Conservation (phyloP, 1,284 basidiomycete genomes). For the Malassezia nana region DNA sequence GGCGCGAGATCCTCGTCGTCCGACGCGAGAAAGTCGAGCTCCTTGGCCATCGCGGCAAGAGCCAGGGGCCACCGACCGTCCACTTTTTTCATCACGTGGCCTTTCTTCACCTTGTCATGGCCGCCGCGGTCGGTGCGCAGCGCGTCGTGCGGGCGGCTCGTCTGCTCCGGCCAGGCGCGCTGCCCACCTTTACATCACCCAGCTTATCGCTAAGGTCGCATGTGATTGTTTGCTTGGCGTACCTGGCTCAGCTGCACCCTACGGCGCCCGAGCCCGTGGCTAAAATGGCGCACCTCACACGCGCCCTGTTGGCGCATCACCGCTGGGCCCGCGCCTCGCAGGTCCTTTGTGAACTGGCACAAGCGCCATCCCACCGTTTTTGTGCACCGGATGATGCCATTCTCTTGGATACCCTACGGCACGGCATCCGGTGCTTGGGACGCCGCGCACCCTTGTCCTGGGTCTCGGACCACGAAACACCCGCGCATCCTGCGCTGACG, state of each 20-base stretch:
- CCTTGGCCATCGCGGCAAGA: constrained; percentile 15
- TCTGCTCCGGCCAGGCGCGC: not conserved
- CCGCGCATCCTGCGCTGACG: constrained; percentile 6
- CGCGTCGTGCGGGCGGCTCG: not conserved
- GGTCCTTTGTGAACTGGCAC: not conserved
- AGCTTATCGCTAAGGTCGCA: not conserved
- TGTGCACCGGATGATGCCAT: not conserved
- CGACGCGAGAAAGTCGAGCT: constrained; percentile 36
- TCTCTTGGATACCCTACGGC: not conserved
- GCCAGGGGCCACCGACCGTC: not conserved
- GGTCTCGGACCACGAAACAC: not conserved
- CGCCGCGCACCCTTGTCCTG: no score
- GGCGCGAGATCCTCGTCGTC: constrained; percentile 23
- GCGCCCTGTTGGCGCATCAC: not conserved
- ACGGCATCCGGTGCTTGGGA: not conserved
- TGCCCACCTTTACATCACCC: not conserved
- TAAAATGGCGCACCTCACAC: not conserved
- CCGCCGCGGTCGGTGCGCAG: not conserved
- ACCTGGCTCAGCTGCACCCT: not conserved
- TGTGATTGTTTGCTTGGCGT: not conserved
- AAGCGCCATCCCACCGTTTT: not conserved
- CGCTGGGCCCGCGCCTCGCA: not conserved
- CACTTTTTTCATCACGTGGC: constrained; percentile 4
- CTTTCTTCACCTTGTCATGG: not conserved
- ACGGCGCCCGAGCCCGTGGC: not conserved